Percentiles rank a stretch among this genome's conserved stretches.
These are phyloP conservation scores for Vitis amurensis DNA, from an alignment of 164 flowering plant species.

Conservation along the genomic window DNA sequence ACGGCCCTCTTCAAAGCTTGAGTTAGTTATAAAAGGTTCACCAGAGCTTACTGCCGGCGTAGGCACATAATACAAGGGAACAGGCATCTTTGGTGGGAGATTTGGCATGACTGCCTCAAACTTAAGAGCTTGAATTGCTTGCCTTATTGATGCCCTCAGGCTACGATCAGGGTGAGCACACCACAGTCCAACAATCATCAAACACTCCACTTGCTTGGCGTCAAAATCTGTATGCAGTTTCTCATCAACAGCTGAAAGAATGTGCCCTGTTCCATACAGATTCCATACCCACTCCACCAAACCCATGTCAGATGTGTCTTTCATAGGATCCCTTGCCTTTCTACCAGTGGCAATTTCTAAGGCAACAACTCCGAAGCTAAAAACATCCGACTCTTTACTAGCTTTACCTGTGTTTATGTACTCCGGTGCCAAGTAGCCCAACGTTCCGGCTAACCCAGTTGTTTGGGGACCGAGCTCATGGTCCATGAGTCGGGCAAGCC, in stretches of 20 bases:
- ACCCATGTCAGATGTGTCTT: background rate
- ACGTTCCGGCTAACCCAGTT: constrained; percentile 26
- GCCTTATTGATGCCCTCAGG: constrained; percentile 24
- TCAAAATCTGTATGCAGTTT: constrained; percentile 7
- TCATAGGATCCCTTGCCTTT: constrained; percentile 15
- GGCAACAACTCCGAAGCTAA: constrained; percentile 48
- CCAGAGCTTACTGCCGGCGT: background rate
- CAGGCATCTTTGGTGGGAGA: constrained; percentile 26
- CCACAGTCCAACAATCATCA: constrained; percentile 35
- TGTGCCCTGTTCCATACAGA: constrained; percentile 31
- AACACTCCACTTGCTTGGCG: constrained; percentile 11
- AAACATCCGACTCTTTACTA: constrained; percentile 53
- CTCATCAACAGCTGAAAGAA: constrained; percentile 18
- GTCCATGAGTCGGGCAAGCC: constrained; percentile 27
- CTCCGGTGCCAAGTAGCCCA: constrained; percentile 54
- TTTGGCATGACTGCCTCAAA: constrained; percentile 23
- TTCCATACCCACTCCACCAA: constrained; percentile 53
- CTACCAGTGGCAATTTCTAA: constrained; percentile 44
- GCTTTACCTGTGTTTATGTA: constrained; percentile 32
- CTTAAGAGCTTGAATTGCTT: constrained; percentile 20
- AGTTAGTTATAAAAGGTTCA: constrained; percentile 3
- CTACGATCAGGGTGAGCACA: constrained; percentile 27
- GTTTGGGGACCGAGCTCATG: constrained; percentile 40
- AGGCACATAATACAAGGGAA: constrained; percentile 12
- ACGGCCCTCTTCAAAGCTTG: constrained; percentile 13